Evolutionary conservation across 2,329 filamentous ascomycete species (phyloP).

Genomic region (Xylaria arbuscula): DNA sequence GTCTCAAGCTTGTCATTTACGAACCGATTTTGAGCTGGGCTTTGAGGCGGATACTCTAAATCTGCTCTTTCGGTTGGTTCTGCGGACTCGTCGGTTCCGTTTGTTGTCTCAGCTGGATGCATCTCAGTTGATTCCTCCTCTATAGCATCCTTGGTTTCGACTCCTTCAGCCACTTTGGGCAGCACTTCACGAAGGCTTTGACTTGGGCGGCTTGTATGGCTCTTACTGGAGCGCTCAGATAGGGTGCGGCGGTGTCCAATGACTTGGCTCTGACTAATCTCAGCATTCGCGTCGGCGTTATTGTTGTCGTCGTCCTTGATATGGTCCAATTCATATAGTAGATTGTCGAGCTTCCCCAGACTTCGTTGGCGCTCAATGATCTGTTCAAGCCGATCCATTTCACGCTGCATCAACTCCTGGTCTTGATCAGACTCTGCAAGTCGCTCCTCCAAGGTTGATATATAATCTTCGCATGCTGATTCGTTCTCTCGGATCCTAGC

Average conservation of each 20-base stretch:
- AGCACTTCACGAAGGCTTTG: slow-evolving; percentile 64
- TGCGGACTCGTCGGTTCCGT: slow-evolving; percentile 30
- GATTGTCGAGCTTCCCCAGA: slow-evolving; percentile 91
- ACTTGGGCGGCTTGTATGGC: slow-evolving; percentile 65
- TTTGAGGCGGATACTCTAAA: slow-evolving; percentile 63
- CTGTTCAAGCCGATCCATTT: slow-evolving; percentile 92
- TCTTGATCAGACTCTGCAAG: slow-evolving; percentile 97
- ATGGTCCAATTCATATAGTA: slow-evolving; percentile 89
- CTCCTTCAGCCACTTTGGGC: slow-evolving; percentile 61
- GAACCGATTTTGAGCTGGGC: slow-evolving; percentile 83
- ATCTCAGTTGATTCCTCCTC: slow-evolving; percentile 48
- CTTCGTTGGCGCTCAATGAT: slow-evolving; percentile 95
- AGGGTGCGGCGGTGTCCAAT: slow-evolving; percentile 58
- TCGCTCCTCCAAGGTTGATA: slow-evolving; percentile 94
- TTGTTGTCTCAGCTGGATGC: slow-evolving; percentile 25
- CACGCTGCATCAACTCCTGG: slow-evolving; percentile 94
- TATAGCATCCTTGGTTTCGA: slow-evolving; percentile 38
- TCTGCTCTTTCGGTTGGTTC: slow-evolving; percentile 28
- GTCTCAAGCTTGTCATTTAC: slow-evolving; percentile 93
- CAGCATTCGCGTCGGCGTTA: slow-evolving; percentile 47
- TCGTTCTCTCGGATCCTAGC: slow-evolving; percentile 89
- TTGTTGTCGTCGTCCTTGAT: slow-evolving; percentile 70
- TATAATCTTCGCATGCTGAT: slow-evolving; percentile 91
- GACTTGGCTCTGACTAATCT: slow-evolving; percentile 54
- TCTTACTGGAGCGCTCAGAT: slow-evolving; percentile 66